Conservation (phyloP, 164 flowering plant species). For the Dillenia turbinata region DNA sequence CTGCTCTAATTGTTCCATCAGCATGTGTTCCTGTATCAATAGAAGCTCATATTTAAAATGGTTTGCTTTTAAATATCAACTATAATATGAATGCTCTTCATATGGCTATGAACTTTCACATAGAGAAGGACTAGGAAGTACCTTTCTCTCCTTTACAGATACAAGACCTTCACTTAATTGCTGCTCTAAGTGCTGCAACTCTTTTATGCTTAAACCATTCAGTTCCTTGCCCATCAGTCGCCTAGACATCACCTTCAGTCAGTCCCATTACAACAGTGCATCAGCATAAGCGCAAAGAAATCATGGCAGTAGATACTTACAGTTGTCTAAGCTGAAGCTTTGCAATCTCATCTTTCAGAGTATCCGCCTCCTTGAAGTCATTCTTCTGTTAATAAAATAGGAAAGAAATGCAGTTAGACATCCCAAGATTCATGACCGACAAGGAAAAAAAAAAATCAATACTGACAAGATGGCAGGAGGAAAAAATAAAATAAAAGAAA, state of each 20-base stretch:
- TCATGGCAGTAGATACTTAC: slow-evolving; percentile 28
- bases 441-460: too few relatives aligned
- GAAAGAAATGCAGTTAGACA: too few relatives aligned
- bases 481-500: background rate
- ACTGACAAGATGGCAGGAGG: too few relatives aligned
- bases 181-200: slow-evolving; percentile 66
- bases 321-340: slow-evolving; percentile 47
- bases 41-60: background rate
- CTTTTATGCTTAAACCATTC: slow-evolving; percentile 52
- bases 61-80: background rate
- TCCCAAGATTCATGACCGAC: too few relatives aligned
- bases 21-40: slow-evolving; percentile 61
- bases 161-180: slow-evolving; percentile 60
- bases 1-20: slow-evolving; percentile 66
- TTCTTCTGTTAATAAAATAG: slow-evolving; percentile 18
- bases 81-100: too few relatives aligned
- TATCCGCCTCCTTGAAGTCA: slow-evolving; percentile 37
- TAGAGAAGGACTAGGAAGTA: slow-evolving; percentile 7
- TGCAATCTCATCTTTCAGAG: slow-evolving; percentile 55
- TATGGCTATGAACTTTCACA: too few relatives aligned
- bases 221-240: slow-evolving; percentile 68
- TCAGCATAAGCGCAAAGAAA: background rate
- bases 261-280: background rate
- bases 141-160: slow-evolving; percentile 72
- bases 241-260: slow-evolving; percentile 20